Percentiles rank a stretch among this genome's conserved stretches.
phyloP scores from a whole-genome alignment of 2,329 filamentous ascomycete genomes.

The Colletotrichum siamense region DNA sequence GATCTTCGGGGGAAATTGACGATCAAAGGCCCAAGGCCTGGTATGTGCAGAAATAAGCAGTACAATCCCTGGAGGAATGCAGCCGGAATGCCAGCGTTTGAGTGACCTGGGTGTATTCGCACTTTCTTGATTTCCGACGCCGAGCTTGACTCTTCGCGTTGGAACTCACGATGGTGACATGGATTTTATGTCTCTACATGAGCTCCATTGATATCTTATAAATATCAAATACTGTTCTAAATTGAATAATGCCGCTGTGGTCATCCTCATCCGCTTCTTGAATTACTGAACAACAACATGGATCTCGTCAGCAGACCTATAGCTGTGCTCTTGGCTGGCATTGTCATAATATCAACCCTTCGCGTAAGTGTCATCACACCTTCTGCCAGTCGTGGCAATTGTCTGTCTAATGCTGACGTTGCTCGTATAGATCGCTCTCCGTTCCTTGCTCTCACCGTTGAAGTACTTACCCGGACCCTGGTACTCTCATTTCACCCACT shows the following conservation, averaged over 20 bases:
- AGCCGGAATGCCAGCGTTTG: neutral
- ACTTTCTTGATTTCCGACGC: neutral
- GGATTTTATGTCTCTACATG: neutral
- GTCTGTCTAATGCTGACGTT: neutral
- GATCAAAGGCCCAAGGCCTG: neutral
- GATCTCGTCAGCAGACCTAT: neutral
- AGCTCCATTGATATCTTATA: neutral
- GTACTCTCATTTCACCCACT: neutral
- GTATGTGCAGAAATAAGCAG: neutral
- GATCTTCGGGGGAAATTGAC: neutral
- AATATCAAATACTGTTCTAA: neutral
- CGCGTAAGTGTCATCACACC: neutral
- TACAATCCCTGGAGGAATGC: neutral
- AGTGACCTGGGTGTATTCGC: neutral
- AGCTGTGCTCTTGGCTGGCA: neutral
- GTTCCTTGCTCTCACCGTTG: neutral
- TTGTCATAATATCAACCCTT: neutral
- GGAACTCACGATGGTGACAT: neutral
- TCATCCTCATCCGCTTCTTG: neutral
- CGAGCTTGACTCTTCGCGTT: neutral
- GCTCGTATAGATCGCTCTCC: neutral
- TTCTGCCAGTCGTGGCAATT: neutral
- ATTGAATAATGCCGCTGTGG: neutral
- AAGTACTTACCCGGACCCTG: neutral
- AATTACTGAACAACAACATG: neutral